These are phyloP conservation scores for Pseudozyma tsukubaensis DNA, from an alignment of 1,284 basidiomycete species.

Conservation along the genomic window DNA sequence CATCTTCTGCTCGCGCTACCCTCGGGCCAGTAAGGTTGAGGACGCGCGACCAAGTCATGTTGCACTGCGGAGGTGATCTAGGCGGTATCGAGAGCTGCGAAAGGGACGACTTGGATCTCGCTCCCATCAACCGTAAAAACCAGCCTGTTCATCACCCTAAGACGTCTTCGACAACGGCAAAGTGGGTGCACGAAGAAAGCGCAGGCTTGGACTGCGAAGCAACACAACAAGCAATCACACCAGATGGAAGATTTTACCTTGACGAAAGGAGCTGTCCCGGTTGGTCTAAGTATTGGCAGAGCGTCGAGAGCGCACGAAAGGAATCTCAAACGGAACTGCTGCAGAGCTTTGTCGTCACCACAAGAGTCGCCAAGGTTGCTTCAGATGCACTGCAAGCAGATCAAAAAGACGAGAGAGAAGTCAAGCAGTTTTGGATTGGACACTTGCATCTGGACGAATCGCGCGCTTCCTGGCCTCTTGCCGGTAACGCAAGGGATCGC, in stretches of 20 bases:
- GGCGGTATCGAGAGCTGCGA: slow-evolving; percentile 54
- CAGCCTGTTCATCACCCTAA: slow-evolving; percentile 9
- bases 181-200: slow-evolving; percentile 4
- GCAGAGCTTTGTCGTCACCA: slow-evolving; percentile 38
- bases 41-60: slow-evolving; percentile 45
- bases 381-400: neutral
- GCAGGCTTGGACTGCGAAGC: slow-evolving; percentile 27
- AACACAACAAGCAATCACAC: slow-evolving; percentile 18
- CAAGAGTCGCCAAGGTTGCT: slow-evolving; percentile 20
- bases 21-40: slow-evolving; percentile 29
- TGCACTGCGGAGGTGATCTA: slow-evolving; percentile 30
- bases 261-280: slow-evolving; percentile 38
- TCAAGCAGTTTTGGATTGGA: slow-evolving; percentile 53
- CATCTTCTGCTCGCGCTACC: slow-evolving; percentile 16
- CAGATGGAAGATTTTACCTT: slow-evolving; percentile 40
- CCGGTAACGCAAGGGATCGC: slow-evolving; percentile 36
- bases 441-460: slow-evolving; percentile 39
- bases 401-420: slow-evolving; percentile 4
- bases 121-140: slow-evolving; percentile 1
- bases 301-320: slow-evolving; percentile 14
- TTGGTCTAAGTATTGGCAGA: slow-evolving; percentile 38
- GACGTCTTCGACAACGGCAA: neutral
- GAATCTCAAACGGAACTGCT: slow-evolving; percentile 21
- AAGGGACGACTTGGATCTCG: slow-evolving; percentile 32
- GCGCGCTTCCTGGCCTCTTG: slow-evolving; percentile 57